Evolutionary conservation across 2,329 filamentous ascomycete species (phyloP).

Genomic region (Trichoderma polysporum): DNA sequence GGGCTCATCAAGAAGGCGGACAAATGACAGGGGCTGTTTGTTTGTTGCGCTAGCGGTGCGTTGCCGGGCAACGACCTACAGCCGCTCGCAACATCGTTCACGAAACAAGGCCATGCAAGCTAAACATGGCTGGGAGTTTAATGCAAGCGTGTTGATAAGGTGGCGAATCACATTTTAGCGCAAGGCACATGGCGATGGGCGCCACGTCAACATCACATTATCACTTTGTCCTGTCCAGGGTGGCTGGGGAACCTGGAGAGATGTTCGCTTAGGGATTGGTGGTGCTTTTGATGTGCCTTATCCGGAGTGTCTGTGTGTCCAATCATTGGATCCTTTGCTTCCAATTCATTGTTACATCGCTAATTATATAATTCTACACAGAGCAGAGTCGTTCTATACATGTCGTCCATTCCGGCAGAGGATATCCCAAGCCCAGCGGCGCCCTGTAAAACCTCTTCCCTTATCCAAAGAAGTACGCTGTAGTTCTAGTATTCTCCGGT

Average conservation of each 20-base stretch:
- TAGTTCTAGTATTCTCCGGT: neutral
- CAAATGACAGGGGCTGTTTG: constrained; percentile 15
- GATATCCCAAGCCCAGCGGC: constrained; percentile 15
- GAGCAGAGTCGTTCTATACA: constrained; percentile 28
- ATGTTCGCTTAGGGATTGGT: neutral
- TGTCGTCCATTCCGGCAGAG: constrained; percentile 16
- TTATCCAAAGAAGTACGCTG: constrained; percentile 7
- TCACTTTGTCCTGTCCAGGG: neutral
- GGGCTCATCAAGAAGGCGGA: constrained; percentile 20
- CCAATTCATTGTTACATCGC: constrained; percentile 12
- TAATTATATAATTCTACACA: constrained; percentile 23
- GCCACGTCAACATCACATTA: constrained; percentile 13
- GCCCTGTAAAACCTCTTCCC: neutral
- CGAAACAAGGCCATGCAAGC: neutral
- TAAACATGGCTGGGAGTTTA: neutral
- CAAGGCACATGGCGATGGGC: constrained; percentile 4
- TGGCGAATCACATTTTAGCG: constrained; percentile 14
- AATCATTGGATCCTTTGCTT: neutral
- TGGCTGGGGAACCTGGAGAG: neutral
- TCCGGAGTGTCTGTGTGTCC: neutral
- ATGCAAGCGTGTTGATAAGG: neutral
- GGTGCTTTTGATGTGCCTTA: neutral
- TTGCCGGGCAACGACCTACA: constrained; percentile 19
- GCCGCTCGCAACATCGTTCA: neutral
- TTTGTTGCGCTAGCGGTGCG: constrained; percentile 17